Evolutionary conservation across 768 basidiomycete genomes (phyloP).

Genomic region (Naematelia encephala): DNA sequence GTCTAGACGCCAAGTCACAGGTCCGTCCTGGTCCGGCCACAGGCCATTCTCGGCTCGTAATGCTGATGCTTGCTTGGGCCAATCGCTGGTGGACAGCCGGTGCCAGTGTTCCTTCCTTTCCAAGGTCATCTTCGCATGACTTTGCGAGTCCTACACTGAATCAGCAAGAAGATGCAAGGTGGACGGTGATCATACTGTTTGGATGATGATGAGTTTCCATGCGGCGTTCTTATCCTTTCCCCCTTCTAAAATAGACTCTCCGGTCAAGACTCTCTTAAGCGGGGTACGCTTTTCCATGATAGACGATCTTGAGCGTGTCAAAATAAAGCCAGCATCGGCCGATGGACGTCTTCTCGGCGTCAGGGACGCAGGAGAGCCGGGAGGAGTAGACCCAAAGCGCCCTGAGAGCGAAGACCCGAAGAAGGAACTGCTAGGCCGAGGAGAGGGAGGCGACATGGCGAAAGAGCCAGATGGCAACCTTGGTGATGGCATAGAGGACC

Average conservation of each 20-base stretch:
- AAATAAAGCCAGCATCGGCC: constrained; percentile 23
- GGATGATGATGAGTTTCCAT: constrained; percentile 48
- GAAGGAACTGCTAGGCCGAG: constrained; percentile 19
- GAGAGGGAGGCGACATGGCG: constrained; percentile 24
- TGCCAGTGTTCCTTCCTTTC: constrained; percentile 68
- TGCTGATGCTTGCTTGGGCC: constrained; percentile 58
- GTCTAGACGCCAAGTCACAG: constrained; percentile 70
- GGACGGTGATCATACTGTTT: constrained; percentile 16
- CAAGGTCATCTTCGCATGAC: constrained; percentile 43
- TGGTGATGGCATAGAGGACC: constrained; percentile 7
- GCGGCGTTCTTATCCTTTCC: constrained; percentile 49
- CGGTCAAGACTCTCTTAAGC: constrained; percentile 41
- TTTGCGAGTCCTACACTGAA: constrained; percentile 26
- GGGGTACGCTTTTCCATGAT: constrained; percentile 37
- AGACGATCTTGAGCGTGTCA: background rate
- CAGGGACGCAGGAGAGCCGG: constrained; percentile 7
- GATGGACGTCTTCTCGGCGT: constrained; percentile 28
- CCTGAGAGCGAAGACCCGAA: constrained; percentile 33
- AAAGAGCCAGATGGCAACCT: constrained; percentile 14
- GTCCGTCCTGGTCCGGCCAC: constrained; percentile 63
- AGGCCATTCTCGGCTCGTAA: constrained; percentile 74
- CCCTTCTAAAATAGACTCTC: constrained; percentile 44
- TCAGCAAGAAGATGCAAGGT: background rate
- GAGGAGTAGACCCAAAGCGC: constrained; percentile 27
- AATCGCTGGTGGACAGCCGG: constrained; percentile 55